These are phyloP conservation scores for Cordyceps fumosorosea DNA, from an alignment of 2,329 filamentous ascomycete genomes.

Conservation along the genomic window DNA sequence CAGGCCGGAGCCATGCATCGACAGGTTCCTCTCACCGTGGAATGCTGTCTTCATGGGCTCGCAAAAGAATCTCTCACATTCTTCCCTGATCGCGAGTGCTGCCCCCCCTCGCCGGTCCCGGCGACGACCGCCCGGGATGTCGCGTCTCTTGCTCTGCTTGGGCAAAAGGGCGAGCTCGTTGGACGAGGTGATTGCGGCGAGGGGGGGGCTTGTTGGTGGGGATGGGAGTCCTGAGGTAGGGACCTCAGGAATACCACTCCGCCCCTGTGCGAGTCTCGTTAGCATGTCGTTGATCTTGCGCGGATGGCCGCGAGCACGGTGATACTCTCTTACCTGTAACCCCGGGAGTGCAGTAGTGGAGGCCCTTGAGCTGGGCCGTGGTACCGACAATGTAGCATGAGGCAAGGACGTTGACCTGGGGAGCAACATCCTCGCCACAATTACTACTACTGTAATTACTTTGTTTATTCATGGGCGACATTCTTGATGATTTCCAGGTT, in stretches of 20 bases:
- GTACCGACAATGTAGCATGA: slow-evolving; percentile 83
- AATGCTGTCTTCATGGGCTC: slow-evolving; percentile 90
- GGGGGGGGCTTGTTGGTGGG: slow-evolving; percentile 83
- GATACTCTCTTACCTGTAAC: slow-evolving; percentile 56
- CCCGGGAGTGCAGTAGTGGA: slow-evolving; percentile 94
- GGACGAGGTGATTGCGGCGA: slow-evolving; percentile 64
- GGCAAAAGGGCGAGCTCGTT: slow-evolving; percentile 60
- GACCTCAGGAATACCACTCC: slow-evolving; percentile 95
- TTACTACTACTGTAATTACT: slow-evolving; percentile 66
- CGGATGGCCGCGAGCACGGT: not conserved
- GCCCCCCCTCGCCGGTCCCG: slow-evolving; percentile 73
- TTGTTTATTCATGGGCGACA: slow-evolving; percentile 66
- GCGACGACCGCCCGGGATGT: slow-evolving; percentile 33
- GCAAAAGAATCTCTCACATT: slow-evolving; percentile 99
- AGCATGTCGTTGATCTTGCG: not conserved
- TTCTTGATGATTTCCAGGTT: slow-evolving; percentile 27
- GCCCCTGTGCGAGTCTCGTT: slow-evolving; percentile 48
- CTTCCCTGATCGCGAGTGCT: slow-evolving; percentile 93
- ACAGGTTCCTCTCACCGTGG: slow-evolving; percentile 86
- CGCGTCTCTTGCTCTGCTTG: slow-evolving; percentile 41
- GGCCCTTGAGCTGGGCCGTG: slow-evolving; percentile 66
- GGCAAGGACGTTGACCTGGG: slow-evolving; percentile 72
- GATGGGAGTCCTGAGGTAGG: slow-evolving; percentile 76
- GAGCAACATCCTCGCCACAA: slow-evolving; percentile 63
- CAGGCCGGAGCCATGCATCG: slow-evolving; percentile 74